These are phyloP conservation scores for Zygoascus ofunaensis DNA, from an alignment of 805 yeast genomes.

Conservation along the genomic window DNA sequence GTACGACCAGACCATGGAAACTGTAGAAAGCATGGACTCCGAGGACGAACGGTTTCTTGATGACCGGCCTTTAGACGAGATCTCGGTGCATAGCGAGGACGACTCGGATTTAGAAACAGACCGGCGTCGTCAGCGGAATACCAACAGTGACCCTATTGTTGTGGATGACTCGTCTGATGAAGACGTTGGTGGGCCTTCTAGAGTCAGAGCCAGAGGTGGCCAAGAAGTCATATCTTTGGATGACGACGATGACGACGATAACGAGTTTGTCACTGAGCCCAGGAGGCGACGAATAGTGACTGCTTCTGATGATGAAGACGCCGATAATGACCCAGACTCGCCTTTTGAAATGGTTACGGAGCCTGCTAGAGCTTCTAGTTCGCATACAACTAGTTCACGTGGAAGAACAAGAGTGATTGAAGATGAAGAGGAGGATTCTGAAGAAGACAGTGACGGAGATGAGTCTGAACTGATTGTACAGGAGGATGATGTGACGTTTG, in stretches of 20 bases:
- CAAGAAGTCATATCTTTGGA: neutral
- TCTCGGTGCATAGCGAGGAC: neutral
- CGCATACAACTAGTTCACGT: neutral
- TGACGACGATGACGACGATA: neutral
- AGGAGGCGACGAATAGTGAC: neutral
- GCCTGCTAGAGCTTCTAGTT: neutral
- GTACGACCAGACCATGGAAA: slow-evolving; percentile 2
- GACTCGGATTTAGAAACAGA: neutral
- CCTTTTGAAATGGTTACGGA: slow-evolving; percentile 1
- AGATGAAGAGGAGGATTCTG: too few relatives aligned
- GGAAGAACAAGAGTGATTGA: neutral
- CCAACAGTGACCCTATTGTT: neutral
- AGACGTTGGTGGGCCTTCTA: neutral
- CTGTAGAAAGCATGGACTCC: neutral
- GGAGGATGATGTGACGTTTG: too few relatives aligned
- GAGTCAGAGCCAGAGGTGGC: neutral
- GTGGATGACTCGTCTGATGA: neutral
- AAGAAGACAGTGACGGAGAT: neutral
- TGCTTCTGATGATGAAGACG: neutral
- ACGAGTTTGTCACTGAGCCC: neutral
- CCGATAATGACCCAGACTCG: neutral
- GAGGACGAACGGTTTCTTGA: slow-evolving; percentile 13
- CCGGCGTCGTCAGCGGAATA: neutral
- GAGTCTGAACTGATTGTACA: too few relatives aligned
- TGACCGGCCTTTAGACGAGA: slow-evolving; percentile 3